Evolutionary conservation across 805 yeast species (phyloP), one percentile per base, ranked within the genome.

Genomic region (Teunomyces tritomae): DNA sequence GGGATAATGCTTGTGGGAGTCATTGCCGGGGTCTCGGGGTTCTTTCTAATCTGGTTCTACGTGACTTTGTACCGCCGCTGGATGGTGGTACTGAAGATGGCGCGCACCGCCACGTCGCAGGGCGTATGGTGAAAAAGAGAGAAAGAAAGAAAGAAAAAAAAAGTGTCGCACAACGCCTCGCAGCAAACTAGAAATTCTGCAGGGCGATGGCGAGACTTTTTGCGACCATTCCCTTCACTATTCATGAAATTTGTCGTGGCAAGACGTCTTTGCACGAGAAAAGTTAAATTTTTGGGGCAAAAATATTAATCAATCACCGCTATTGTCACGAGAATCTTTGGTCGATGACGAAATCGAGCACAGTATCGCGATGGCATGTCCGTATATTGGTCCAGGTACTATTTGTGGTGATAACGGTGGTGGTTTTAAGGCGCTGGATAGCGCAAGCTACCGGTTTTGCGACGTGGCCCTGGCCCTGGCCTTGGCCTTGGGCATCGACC

Each of bases 61-160:
- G 47, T 49, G 20, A 50, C 58, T 5, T n/a, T 51, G 8, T 20
- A 41, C 29, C 44, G 58, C 27, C 46, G 60, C 11, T 59, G 62
- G 59, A 49, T 24, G 32, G 8, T 48, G 8, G 43, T 47, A 35
- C 14, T 39, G 24, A 36, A 41, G 28, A 14, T 37, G 11, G 11
- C 33, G 26, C 20, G 37, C 13, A 20, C 14, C 3, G 7, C 14
- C 17, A 16, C n/a, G 10, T 9, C 28, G 11, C 13, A 16, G 13
- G 41, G 35, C 8, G 28, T 44, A 3, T 44, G 41, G 41, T 44
- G 30, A 41, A 14, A 20, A 20, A 20, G 6, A 20, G 5, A 17
- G 20, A 17, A 4, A 4, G 5, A 20, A 20, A n/a, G n/a, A 20
- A 20, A 20, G 6, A 20, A 20, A 17, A 5, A 17, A 4, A 4